These are phyloP conservation scores for Zymoseptoria passerinii DNA, from an alignment of 2,329 filamentous ascomycete genomes.

Conservation along the genomic window DNA sequence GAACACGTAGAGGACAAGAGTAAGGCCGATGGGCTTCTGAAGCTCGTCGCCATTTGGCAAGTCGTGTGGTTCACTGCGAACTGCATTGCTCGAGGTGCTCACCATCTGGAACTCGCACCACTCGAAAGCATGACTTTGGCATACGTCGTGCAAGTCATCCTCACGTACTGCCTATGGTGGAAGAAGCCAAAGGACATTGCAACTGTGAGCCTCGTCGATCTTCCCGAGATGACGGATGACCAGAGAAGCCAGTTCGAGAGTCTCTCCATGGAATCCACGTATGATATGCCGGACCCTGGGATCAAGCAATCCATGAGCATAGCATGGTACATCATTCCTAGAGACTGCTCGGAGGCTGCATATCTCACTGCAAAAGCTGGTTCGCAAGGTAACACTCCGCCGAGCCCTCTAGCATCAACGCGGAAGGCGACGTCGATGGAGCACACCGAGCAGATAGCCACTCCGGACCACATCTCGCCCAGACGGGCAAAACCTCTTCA, in stretches of 20 bases:
- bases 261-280: slow-evolving; percentile 22
- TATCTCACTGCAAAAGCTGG: slow-evolving; percentile 25
- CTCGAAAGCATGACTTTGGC: slow-evolving; percentile 32
- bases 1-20: slow-evolving; percentile 28
- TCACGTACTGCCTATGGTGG: slow-evolving; percentile 33
- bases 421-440: not conserved
- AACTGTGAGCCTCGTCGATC: slow-evolving; percentile 25
- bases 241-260: slow-evolving; percentile 22
- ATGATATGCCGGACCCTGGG: slow-evolving; percentile 23
- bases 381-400: slow-evolving; percentile 15
- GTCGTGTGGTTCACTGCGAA: slow-evolving; percentile 29
- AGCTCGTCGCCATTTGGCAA: slow-evolving; percentile 25
- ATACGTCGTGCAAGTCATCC: slow-evolving; percentile 30
- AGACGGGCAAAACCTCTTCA: not conserved
- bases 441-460: not conserved
- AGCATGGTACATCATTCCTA: slow-evolving; percentile 26
- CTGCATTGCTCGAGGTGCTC: slow-evolving; percentile 25
- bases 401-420: slow-evolving; percentile 1
- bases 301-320: slow-evolving; percentile 21
- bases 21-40: slow-evolving; percentile 28
- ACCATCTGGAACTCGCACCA: slow-evolving; percentile 28
- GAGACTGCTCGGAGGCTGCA: slow-evolving; percentile 5
- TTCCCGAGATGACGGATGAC: slow-evolving; percentile 22
- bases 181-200: slow-evolving; percentile 32
- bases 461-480: too few relatives aligned